Percentiles rank a stretch among this genome's conserved stretches.
These are phyloP conservation scores for Zygoascus biomembranicola DNA, from an alignment of 805 yeast genomes.

Conservation along the genomic window DNA sequence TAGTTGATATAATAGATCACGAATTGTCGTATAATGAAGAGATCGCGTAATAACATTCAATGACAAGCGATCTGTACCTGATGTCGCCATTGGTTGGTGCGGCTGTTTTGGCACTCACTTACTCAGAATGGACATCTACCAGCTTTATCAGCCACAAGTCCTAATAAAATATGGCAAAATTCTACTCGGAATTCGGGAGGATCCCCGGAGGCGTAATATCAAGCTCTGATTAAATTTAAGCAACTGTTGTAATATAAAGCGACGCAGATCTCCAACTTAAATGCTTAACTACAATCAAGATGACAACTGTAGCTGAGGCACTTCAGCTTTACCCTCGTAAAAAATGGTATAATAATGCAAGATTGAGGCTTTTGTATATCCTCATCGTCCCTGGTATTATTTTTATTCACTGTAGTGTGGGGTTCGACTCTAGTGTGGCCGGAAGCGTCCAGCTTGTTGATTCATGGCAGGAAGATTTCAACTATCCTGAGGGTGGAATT, in stretches of 20 bases:
- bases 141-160: no score
- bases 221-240: not conserved
- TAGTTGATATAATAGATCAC: no score
- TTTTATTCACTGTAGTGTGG: slow-evolving; percentile 7
- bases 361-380: slow-evolving; percentile 4
- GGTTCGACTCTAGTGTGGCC: slow-evolving; percentile 13
- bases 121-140: not conserved
- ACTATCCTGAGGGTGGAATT: slow-evolving; percentile 11
- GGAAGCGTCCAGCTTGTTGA: slow-evolving; percentile 19
- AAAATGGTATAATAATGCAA: slow-evolving; percentile 2
- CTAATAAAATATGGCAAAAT: not conserved
- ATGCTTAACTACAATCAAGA: not conserved
- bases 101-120: not conserved
- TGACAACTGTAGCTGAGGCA: not conserved
- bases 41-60: not conserved
- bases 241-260: not conserved
- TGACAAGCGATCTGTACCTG: not conserved
- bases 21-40: no score
- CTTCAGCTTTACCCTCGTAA: not conserved
- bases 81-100: not conserved
- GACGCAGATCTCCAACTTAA: not conserved
- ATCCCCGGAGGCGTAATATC: not conserved
- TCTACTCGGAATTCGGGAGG: not conserved
- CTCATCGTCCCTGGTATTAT: slow-evolving; percentile 2
- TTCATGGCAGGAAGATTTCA: slow-evolving; percentile 10